Evolutionary conservation across 2,329 filamentous ascomycete species (phyloP), one percentile per base, ranked within the genome.

Genomic region (Periconia digitata): DNA sequence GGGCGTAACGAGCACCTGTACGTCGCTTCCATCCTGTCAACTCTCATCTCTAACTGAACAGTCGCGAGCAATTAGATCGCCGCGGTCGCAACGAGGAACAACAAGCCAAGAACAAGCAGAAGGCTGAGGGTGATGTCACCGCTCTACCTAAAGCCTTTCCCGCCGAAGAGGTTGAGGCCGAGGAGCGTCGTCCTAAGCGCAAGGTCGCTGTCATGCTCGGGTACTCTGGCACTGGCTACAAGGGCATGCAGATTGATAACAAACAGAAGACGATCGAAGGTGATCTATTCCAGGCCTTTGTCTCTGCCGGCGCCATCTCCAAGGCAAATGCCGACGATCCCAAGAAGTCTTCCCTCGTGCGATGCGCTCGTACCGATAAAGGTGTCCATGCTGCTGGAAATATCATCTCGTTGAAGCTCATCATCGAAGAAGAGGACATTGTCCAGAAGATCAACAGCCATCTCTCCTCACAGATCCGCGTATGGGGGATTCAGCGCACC

Each of bases 251-350:
- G 75, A 88, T 99, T 66, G 80, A 77, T 55, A 67, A 73, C 57
- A 75, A 85, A 55, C 85, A 96, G 67, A 92, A 91, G 75, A 99
- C 92, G 0, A 97, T 99, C 55, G 94, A 99, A 75, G 89, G 92
- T 37, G 94, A 99, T 62, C 78, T 99, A 3, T 99, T 99, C 75
- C 83, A 85, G 24, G 94, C 94, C 3, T 92, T 99, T 60, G 87
- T 99, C 53, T 84, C 85, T 3, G 92, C 94, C 3, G 89, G 92
- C 16, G 92, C 94, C 34, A 96, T 99, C 53, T 95, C 92, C 41
- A 97, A 97, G 72, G 90, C 90, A 53, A 99, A 99, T 67, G 94
- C 94, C 18, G 86, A 95, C 61, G 94, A 99, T 67, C 94, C 92
- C 3, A 95, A 95, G 72, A 99, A 99, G 74, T 95, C 91, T 2